phyloP scores from a whole-genome alignment of 768 basidiomycete species.

The Auriscalpium orientale region DNA sequence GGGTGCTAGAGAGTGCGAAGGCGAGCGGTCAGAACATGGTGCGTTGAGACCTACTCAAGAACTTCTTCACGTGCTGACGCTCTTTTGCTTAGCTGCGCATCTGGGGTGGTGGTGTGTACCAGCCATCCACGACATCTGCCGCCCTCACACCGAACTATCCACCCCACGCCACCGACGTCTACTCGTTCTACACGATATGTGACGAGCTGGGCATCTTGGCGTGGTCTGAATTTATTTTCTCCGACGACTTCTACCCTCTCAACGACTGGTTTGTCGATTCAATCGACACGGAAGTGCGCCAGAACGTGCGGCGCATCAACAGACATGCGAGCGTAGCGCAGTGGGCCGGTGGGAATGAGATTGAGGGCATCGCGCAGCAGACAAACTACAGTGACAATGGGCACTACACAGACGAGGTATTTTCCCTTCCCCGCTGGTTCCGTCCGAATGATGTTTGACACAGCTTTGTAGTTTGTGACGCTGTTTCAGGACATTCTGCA shows the following conservation, averaged over 20 bases:
- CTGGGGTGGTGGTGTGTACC: constrained; percentile 53
- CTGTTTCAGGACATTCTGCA: constrained; percentile 48
- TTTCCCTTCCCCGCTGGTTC: not conserved
- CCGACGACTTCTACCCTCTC: constrained; percentile 47
- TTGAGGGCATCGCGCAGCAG: constrained; percentile 45
- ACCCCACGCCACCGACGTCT: constrained; percentile 30
- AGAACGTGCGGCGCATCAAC: constrained; percentile 49
- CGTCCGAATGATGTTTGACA: not conserved
- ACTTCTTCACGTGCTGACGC: not conserved
- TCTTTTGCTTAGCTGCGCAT: constrained; percentile 37
- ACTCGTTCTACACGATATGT: constrained; percentile 50
- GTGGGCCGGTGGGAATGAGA: constrained; percentile 58
- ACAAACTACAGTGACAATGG: constrained; percentile 32
- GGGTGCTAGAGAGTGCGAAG: constrained; percentile 50
- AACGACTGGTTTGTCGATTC: constrained; percentile 45
- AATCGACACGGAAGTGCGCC: constrained; percentile 46
- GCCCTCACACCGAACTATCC: constrained; percentile 19
- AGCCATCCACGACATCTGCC: constrained; percentile 33
- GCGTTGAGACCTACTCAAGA: constrained; percentile 9
- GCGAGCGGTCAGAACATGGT: constrained; percentile 56
- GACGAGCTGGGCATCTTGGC: constrained; percentile 55
- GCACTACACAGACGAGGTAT: constrained; percentile 42
- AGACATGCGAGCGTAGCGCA: constrained; percentile 49
- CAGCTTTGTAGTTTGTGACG: constrained; percentile 32
- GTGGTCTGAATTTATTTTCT: constrained; percentile 58